Conservation (phyloP, 352 stramenopile species). For the Phytophthora constricta region DNA sequence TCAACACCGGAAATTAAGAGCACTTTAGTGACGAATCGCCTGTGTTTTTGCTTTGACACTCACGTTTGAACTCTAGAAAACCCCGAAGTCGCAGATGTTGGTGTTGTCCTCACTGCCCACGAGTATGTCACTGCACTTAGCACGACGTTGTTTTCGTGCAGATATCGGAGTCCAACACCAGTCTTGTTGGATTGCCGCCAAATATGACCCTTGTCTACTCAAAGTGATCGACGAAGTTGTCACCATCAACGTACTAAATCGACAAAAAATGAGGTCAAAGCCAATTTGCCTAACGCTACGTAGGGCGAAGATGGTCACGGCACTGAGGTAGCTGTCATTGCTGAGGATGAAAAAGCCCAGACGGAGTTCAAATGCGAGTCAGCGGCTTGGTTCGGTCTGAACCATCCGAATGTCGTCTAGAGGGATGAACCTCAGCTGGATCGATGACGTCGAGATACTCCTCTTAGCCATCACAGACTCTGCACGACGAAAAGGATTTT, state of each 20-base stretch:
- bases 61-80: slow-evolving; percentile 16
- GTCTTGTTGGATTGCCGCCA: slow-evolving; percentile 39
- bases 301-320: slow-evolving; percentile 38
- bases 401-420: slow-evolving; percentile 10
- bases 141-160: slow-evolving; percentile 59
- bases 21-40: slow-evolving; percentile 20
- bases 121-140: slow-evolving; percentile 85
- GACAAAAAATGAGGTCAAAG: too few relatives aligned
- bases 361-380: too few relatives aligned
- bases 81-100: slow-evolving; percentile 44
- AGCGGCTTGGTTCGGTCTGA: too few relatives aligned
- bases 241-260: slow-evolving; percentile 17
- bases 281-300: slow-evolving; percentile 38
- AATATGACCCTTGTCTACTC: slow-evolving; percentile 6
- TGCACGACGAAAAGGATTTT: slow-evolving; percentile 18
- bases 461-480: slow-evolving; percentile 4
- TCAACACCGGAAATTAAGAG: slow-evolving; percentile 22
- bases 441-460: neutral
- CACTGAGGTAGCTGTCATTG: too few relatives aligned
- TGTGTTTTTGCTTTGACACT: slow-evolving; percentile 6
- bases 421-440: slow-evolving; percentile 23
- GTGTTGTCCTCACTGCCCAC: slow-evolving; percentile 39
- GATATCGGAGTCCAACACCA: too few relatives aligned
- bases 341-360: slow-evolving; percentile 36
- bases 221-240: slow-evolving; percentile 34